These are phyloP conservation scores for Coemansia sp. DNA, from an alignment of 192 early-diverging fungal species.

Conservation along the genomic window DNA sequence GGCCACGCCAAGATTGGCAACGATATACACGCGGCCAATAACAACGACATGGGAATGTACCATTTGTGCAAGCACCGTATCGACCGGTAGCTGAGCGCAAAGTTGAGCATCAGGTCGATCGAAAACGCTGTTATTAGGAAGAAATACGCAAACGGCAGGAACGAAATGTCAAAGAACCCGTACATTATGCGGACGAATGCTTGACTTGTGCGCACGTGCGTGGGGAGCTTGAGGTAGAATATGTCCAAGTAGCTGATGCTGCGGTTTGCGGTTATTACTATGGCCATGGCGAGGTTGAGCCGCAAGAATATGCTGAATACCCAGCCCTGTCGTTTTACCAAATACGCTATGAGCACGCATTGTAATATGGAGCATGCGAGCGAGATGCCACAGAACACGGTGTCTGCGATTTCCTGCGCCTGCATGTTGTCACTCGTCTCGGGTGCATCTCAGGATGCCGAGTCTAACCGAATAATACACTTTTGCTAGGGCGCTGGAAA, in stretches of 20 bases:
- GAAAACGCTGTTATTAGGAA: slow-evolving; percentile 54
- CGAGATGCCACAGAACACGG: slow-evolving; percentile 48
- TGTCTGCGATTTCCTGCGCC: slow-evolving; percentile 43
- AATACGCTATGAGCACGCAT: slow-evolving; percentile 37
- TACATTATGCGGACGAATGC: slow-evolving; percentile 50
- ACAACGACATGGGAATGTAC: slow-evolving; percentile 43
- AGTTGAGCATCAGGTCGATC: slow-evolving; percentile 51
- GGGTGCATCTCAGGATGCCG: slow-evolving; percentile 10
- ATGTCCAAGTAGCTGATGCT: slow-evolving; percentile 53
- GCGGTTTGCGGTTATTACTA: slow-evolving; percentile 41
- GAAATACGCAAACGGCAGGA: slow-evolving; percentile 50
- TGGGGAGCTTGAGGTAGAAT: slow-evolving; percentile 36
- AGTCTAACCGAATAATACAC: background rate
- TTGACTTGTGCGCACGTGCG: slow-evolving; percentile 29
- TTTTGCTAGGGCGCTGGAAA: background rate
- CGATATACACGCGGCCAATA: slow-evolving; percentile 29
- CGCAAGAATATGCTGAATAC: slow-evolving; percentile 52
- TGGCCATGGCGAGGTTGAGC: slow-evolving; percentile 50
- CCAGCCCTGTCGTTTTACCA: slow-evolving; percentile 48
- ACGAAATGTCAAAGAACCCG: slow-evolving; percentile 52
- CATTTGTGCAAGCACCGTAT: slow-evolving; percentile 34
- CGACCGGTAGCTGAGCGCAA: slow-evolving; percentile 49
- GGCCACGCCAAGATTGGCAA: slow-evolving; percentile 51
- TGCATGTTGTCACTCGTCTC: slow-evolving; percentile 21
- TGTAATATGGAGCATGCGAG: slow-evolving; percentile 37